These are phyloP conservation scores for Draba incana DNA, from an alignment of 345 rosid genomes.

Conservation along the genomic window DNA sequence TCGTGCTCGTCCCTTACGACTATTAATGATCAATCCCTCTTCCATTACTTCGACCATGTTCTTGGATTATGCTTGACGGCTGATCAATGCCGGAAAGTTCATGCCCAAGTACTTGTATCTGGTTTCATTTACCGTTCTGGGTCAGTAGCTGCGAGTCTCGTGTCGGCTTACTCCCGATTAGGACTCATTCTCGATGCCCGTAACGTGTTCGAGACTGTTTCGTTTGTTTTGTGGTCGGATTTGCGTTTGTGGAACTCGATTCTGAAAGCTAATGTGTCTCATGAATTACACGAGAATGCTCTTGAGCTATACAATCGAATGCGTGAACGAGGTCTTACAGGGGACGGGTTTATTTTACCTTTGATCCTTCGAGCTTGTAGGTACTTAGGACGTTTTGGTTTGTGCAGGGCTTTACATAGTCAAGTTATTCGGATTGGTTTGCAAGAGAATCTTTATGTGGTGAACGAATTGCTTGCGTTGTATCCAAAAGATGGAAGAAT, in stretches of 20 bases:
- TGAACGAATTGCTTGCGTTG: conserved; percentile 64
- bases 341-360: conserved; percentile 67
- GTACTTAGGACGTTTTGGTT: conserved; percentile 33
- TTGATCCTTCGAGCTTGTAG: conserved; percentile 58
- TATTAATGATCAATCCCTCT: conserved; percentile 35
- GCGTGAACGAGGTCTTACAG: conserved; percentile 53
- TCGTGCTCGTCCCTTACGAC: conserved; percentile 26
- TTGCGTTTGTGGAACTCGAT: conserved; percentile 62
- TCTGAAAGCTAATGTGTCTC: conserved; percentile 53
- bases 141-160: conserved; percentile 60
- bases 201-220: conserved; percentile 50
- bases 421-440: conserved; percentile 58
- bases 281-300: conserved; percentile 46
- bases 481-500: conserved; percentile 53
- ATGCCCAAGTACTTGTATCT: conserved; percentile 46
- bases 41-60: conserved; percentile 44
- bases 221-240: conserved; percentile 43
- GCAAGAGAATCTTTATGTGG: conserved; percentile 50
- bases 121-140: conserved; percentile 43
- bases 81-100: conserved; percentile 49
- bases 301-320: conserved; percentile 52
- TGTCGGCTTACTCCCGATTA: conserved; percentile 54
- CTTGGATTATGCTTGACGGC: conserved; percentile 48
- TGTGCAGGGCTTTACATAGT: conserved; percentile 50
- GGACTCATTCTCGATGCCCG: conserved; percentile 52